Conservation (phyloP, 192 early-diverging fungal genomes). For the Linnemannia exigua region DNA sequence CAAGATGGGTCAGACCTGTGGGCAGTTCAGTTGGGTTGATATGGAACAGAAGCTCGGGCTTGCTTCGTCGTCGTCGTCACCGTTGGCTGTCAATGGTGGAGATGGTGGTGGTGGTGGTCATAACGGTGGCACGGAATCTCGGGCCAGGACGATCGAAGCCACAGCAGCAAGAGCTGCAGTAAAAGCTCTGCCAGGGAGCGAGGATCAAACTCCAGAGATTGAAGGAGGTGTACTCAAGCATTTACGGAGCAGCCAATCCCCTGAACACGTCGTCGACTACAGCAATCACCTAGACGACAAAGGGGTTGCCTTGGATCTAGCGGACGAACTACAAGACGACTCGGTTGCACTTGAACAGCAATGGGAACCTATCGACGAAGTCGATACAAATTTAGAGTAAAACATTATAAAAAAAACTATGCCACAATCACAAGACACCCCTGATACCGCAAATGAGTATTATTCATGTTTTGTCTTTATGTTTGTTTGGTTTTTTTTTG, state of each 20-base stretch:
- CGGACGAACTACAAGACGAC: not conserved
- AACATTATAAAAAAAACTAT: not conserved
- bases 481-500: not conserved
- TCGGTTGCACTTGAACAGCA: not conserved
- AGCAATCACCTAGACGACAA: not conserved
- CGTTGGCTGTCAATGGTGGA: not conserved
- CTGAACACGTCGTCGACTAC: not conserved
- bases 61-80: not conserved
- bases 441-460: not conserved
- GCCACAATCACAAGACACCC: too few species aligned
- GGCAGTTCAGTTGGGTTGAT: conserved; percentile 57
- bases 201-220: not conserved
- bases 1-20: conserved; percentile 49
- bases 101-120: too few species aligned
- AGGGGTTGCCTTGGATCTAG: not conserved
- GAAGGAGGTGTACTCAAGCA: not conserved
- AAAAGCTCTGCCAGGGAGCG: too few species aligned
- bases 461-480: not conserved
- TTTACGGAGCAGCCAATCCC: not conserved
- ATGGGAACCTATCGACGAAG: not conserved
- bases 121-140: too few species aligned
- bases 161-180: too few species aligned
- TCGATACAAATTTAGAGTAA: not conserved
- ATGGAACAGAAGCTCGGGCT: conserved; percentile 42
- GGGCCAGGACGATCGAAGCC: too few species aligned